Conservation (phyloP, 345 rosid genomes). For the Eucalyptus sp. region DNA sequence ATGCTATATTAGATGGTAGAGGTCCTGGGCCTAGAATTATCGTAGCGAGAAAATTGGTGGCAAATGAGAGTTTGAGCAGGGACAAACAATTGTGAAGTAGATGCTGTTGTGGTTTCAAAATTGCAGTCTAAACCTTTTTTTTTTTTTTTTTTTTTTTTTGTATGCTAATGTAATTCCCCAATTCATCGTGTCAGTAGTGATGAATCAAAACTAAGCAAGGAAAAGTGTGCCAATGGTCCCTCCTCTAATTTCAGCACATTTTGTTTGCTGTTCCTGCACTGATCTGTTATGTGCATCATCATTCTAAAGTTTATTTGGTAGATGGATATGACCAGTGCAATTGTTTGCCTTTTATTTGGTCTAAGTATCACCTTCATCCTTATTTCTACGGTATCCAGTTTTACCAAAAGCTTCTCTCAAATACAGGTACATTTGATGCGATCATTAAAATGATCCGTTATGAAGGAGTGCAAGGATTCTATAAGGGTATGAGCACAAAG, state of each 20-base stretch:
- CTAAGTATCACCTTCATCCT: background rate
- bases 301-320: background rate
- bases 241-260: background rate
- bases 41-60: background rate
- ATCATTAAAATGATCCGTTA: constrained; percentile 49
- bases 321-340: background rate
- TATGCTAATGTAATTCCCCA: background rate
- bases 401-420: background rate
- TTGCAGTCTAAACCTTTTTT: background rate
- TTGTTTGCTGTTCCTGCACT: background rate
- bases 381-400: background rate
- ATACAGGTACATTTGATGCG: constrained; percentile 25
- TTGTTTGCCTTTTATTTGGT: background rate
- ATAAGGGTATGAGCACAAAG: constrained; percentile 73
- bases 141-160: too few species aligned
- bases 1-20: background rate
- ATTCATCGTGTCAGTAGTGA: background rate
- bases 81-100: background rate
- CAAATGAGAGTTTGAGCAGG: background rate
- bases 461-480: constrained; percentile 49
- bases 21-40: background rate
- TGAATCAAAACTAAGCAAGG: background rate
- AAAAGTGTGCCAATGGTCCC: background rate
- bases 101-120: background rate
- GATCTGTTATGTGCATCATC: background rate